Evolutionary conservation across 2,329 filamentous ascomycete genomes (phyloP).

Genomic region (Mollisia scopiformis): DNA sequence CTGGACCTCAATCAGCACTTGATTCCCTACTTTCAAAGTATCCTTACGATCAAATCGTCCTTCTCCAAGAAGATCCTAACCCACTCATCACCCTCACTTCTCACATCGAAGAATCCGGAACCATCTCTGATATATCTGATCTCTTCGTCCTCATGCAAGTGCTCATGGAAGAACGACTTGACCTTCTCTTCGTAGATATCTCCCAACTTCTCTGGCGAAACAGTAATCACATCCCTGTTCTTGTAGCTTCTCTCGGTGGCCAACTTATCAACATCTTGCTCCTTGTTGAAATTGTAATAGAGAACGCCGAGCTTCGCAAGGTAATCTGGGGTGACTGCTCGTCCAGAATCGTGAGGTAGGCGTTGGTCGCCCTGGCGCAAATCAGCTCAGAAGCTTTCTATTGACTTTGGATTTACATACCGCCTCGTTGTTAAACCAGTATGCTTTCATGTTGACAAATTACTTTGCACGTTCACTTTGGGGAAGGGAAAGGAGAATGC

Average conservation of each 20-base stretch:
- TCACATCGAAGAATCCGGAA: slow-evolving; percentile 90
- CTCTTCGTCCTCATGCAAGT: slow-evolving; percentile 97
- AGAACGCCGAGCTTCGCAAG: slow-evolving; percentile 78
- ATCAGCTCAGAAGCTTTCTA: slow-evolving; percentile 12
- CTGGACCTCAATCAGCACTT: slow-evolving; percentile 24
- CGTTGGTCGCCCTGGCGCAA: slow-evolving; percentile 83
- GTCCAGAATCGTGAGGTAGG: slow-evolving; percentile 83
- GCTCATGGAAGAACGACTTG: slow-evolving; percentile 91
- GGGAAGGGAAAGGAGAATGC: not conserved
- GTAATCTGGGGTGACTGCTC: slow-evolving; percentile 63
- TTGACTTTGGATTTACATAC: slow-evolving; percentile 43
- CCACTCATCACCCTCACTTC: slow-evolving; percentile 83
- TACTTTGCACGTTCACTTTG: not conserved
- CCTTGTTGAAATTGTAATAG: slow-evolving; percentile 69
- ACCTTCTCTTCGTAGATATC: slow-evolving; percentile 91
- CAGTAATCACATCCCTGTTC: slow-evolving; percentile 91
- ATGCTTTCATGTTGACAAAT: slow-evolving; percentile 62
- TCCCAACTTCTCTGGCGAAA: slow-evolving; percentile 85
- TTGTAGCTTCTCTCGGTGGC: slow-evolving; percentile 80
- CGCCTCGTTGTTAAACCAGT: slow-evolving; percentile 70
- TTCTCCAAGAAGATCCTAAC: slow-evolving; percentile 84
- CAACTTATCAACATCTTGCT: slow-evolving; percentile 72
- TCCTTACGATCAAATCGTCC: slow-evolving; percentile 72
- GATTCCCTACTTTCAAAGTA: not conserved
- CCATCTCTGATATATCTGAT: slow-evolving; percentile 93